A percentile compares a stretch with the other conserved stretches of the same genome.
These are phyloP conservation scores for Phytophthora kernoviae DNA, from an alignment of 352 stramenopile species.

Conservation along the genomic window DNA sequence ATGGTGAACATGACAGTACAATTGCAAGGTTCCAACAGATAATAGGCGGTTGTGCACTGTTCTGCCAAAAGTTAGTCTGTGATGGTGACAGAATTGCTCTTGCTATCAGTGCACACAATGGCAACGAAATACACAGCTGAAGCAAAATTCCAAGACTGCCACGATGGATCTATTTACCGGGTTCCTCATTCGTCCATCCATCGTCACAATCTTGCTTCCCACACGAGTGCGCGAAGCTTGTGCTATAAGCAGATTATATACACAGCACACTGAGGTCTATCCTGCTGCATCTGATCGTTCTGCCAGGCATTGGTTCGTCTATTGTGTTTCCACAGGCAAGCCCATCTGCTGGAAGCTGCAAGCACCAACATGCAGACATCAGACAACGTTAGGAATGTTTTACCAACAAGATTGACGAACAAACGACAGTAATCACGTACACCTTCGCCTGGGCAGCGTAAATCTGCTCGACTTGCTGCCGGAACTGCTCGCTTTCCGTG, in stretches of 20 bases:
- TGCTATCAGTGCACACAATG: no score
- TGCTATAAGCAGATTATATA: conserved; percentile 16
- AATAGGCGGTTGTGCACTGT: not conserved
- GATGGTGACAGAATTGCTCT: no score
- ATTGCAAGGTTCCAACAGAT: not conserved
- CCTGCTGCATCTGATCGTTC: not conserved
- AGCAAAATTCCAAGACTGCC: conserved; percentile 15
- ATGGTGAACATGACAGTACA: no score
- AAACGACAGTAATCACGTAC: conserved; percentile 42
- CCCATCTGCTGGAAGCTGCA: conserved; percentile 75
- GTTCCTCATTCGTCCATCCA: conserved; percentile 2
- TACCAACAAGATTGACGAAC: not conserved
- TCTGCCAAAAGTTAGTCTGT: no score
- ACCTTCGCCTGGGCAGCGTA: conserved; percentile 70
- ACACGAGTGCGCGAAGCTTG: no score
- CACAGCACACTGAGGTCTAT: conserved; percentile 5
- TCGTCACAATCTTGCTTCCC: not conserved
- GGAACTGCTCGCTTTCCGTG: conserved; percentile 65
- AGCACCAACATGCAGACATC: conserved; percentile 2
- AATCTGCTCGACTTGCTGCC: conserved; percentile 69
- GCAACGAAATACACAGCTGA: not conserved
- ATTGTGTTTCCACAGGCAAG: conserved; percentile 57
- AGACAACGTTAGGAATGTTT: conserved; percentile 4
- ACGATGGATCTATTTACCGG: conserved; percentile 14
- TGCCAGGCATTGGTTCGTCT: conserved; percentile 11